Base-by-base conservation (phyloP, 306 rosid species). In the Pterocarpus macrocarpus region DNA sequence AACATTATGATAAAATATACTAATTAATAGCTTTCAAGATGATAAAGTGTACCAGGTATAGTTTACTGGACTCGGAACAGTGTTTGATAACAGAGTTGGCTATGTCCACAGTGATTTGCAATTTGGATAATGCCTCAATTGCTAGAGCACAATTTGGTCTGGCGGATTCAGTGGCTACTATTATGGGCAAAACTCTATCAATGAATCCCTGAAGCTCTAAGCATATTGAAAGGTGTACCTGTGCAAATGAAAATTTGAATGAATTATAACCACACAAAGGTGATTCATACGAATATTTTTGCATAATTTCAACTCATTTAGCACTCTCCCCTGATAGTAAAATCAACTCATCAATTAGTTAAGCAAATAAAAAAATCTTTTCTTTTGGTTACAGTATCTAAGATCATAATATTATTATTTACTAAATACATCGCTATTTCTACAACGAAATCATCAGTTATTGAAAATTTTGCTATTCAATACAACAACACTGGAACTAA, bases 41-140 rank as follows among this genome's bases (percentile, higher is more conserved):
- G 14, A 47, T 63, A 13, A 47, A 50, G 5, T 47, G 56, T 80
- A 86, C 96, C 93, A 90, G 47, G 83, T 84, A 91, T 44, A 91
- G 90, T 90, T 87, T 90, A 62, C 94, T 91, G 35, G 85, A 85
- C 16, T 80, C 83, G 1, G 92, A 90, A 77, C 90, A 90, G 15
- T 62, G 50, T 78, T 77, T 86, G 86, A 91, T 64, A 33, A 90
- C 13, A 47, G 50, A 62, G 50, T 83, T 87, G 50, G 89, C 91
- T 82, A 83, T 86, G 7, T 90, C 88, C 87, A 86, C 16, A 59
- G 91, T 76, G 61, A 33, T 49, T 7, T 86, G 78, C 53, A 91
- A 80, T 45, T 84, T 79, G 73, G 90, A 90, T 34, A 90, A 44
- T 6, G 91, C 83, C 12, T 85, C 79, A 38, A 90, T 43, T 32